Evolutionary conservation across 1,139 yeast species (phyloP).

Genomic region (Spencermartinsiella ligniputridi): DNA sequence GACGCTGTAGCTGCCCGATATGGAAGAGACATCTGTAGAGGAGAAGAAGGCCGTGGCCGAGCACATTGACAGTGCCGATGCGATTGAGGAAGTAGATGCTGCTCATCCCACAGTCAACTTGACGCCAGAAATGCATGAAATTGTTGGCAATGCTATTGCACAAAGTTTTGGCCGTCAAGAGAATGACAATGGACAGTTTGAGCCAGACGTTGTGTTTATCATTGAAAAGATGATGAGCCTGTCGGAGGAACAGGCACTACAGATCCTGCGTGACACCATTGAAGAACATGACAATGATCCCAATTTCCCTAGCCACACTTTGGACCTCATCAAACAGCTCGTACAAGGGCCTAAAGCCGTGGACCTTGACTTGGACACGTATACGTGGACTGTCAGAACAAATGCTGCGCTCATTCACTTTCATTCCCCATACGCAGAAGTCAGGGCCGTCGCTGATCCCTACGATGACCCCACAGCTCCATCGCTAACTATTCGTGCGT

Average conservation of each 20-base stretch:
- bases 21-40: neutral
- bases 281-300: conserved; percentile 46
- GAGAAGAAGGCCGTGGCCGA: conserved; percentile 1
- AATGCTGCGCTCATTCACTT: conserved; percentile 42
- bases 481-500: conserved; percentile 53
- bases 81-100: neutral
- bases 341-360: conserved; percentile 20
- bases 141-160: conserved; percentile 8
- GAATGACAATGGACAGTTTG: conserved; percentile 9
- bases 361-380: conserved; percentile 34
- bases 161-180: conserved; percentile 8
- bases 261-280: conserved; percentile 40
- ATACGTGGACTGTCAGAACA: conserved; percentile 22
- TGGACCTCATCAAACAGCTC: conserved; percentile 15
- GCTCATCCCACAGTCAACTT: conserved; percentile 1
- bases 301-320: conserved; percentile 41
- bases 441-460: conserved; percentile 45
- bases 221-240: conserved; percentile 39
- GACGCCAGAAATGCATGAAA: conserved; percentile 10
- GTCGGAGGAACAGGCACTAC: conserved; percentile 40
- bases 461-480: conserved; percentile 41
- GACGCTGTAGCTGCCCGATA: too few species aligned
- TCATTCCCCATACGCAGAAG: conserved; percentile 50
- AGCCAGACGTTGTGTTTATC: conserved; percentile 31
- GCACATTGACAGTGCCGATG: conserved; percentile 1